These are phyloP conservation scores for Seiridium cupressi DNA, from an alignment of 2,329 filamentous ascomycete species.

Conservation along the genomic window DNA sequence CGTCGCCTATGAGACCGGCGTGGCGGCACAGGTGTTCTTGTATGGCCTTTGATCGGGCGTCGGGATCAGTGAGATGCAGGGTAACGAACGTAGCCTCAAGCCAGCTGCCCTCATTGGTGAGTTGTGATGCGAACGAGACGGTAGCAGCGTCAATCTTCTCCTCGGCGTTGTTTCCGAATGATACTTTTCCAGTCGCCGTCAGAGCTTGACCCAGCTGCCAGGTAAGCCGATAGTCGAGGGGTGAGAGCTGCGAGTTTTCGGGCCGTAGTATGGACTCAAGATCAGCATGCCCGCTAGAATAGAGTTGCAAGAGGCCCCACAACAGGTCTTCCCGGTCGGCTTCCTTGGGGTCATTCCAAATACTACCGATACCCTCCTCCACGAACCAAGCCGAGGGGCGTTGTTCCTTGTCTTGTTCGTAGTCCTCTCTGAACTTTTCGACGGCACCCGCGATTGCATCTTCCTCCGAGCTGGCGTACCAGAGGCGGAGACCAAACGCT, in stretches of 20 bases:
- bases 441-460: slow-evolving; percentile 74
- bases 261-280: slow-evolving; percentile 73
- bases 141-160: slow-evolving; percentile 66
- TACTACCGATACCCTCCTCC: slow-evolving; percentile 53
- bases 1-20: slow-evolving; percentile 62
- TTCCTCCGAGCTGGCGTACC: slow-evolving; percentile 73
- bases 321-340: slow-evolving; percentile 71
- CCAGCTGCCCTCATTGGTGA: slow-evolving; percentile 65
- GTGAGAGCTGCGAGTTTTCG: slow-evolving; percentile 72
- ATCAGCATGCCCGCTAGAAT: slow-evolving; percentile 56
- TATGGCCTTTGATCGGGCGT: slow-evolving; percentile 63
- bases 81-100: slow-evolving; percentile 74
- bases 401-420: slow-evolving; percentile 69
- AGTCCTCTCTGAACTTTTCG: slow-evolving; percentile 68
- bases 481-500: slow-evolving; percentile 85
- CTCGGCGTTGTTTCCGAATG: slow-evolving; percentile 51
- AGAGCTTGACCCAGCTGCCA: slow-evolving; percentile 83
- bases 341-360: slow-evolving; percentile 60
- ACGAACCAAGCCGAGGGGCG: slow-evolving; percentile 71
- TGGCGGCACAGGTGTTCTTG: slow-evolving; percentile 74
- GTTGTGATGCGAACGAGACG: slow-evolving; percentile 61
- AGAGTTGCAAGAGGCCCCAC: slow-evolving; percentile 83
- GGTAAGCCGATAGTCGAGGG: slow-evolving; percentile 71
- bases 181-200: slow-evolving; percentile 45
- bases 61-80: slow-evolving; percentile 66